Evolutionary conservation across 192 early-diverging fungal genomes (phyloP).

Genomic region (Podila epicladia): DNA sequence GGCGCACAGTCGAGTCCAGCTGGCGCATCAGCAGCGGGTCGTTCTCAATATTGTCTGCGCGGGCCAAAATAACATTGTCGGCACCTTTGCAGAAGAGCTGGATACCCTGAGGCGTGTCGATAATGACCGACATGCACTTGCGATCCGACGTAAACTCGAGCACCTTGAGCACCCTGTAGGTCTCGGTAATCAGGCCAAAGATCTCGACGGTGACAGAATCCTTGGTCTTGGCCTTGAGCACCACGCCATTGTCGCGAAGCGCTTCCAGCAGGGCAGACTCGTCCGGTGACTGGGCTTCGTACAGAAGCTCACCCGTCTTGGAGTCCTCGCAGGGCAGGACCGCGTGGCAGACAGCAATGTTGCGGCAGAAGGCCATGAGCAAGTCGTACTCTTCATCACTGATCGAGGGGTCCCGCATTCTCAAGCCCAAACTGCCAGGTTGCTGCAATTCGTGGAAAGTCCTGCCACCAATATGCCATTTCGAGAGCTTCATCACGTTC

Average conservation of each 20-base stretch:
- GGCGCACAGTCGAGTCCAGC: slow-evolving; percentile 67
- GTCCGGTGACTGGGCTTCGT: slow-evolving; percentile 96
- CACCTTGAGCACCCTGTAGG: slow-evolving; percentile 88
- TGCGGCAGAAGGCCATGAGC: slow-evolving; percentile 57
- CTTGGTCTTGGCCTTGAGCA: slow-evolving; percentile 65
- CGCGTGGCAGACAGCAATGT: slow-evolving; percentile 90
- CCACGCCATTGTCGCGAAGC: slow-evolving; percentile 52
- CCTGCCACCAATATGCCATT: slow-evolving; percentile 84
- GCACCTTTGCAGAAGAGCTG: slow-evolving; percentile 95
- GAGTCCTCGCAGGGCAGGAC: slow-evolving; percentile 87
- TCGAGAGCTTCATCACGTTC: slow-evolving; percentile 76
- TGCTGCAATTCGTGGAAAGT: slow-evolving; percentile 63
- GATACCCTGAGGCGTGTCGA: slow-evolving; percentile 85
- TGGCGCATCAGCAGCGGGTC: slow-evolving; percentile 71
- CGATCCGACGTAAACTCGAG: slow-evolving; percentile 96
- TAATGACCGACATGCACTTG: slow-evolving; percentile 93
- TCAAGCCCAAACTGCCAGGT: slow-evolving; percentile 30
- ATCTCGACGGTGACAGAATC: slow-evolving; percentile 65
- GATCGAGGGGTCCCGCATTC: slow-evolving; percentile 51
- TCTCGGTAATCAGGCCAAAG: slow-evolving; percentile 62
- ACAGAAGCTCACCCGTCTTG: slow-evolving; percentile 75
- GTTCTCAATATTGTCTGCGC: slow-evolving; percentile 61
- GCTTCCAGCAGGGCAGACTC: slow-evolving; percentile 87
- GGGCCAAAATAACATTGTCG: slow-evolving; percentile 93
- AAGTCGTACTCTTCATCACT: slow-evolving; percentile 58